phyloP scores from a whole-genome alignment of 371 early-diverging fungal species.

The Mortierella sp. region DNA sequence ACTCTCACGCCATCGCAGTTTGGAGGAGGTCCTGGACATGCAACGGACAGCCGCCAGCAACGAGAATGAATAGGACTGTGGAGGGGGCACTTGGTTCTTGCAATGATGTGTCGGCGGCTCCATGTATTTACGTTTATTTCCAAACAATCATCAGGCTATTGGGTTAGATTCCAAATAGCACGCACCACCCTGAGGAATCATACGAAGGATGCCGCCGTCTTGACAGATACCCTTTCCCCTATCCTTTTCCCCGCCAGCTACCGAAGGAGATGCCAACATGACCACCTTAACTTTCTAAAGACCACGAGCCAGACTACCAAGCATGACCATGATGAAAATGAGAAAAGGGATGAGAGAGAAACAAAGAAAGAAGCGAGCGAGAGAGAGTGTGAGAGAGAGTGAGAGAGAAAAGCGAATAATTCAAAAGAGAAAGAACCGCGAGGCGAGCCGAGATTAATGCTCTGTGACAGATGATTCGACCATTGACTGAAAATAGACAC shows the following conservation, averaged over 20 bases:
- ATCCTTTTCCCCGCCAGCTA: background rate
- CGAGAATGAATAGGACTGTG: conserved; percentile 27
- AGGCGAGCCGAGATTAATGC: too few species aligned
- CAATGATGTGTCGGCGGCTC: too few species aligned
- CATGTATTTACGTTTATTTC: background rate
- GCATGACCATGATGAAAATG: too few species aligned
- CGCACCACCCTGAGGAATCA: background rate
- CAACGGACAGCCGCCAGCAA: conserved; percentile 26
- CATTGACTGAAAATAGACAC: background rate
- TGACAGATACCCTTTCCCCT: background rate
- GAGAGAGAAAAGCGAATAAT: too few species aligned
- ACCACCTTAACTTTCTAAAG: background rate
- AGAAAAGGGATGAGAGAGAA: too few species aligned
- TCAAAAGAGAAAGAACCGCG: background rate
- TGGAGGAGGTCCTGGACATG: conserved; percentile 82
- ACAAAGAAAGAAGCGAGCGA: too few species aligned
- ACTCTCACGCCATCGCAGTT: conserved; percentile 83
- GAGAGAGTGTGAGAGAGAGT: too few species aligned
- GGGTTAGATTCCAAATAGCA: background rate
- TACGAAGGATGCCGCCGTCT: background rate
- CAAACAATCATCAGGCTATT: too few species aligned
- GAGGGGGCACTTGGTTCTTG: too few species aligned
- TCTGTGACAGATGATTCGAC: too few species aligned
- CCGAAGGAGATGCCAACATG: too few species aligned
- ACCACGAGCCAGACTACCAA: too few species aligned